These are phyloP conservation scores for Talaromyces albobiverticillius DNA, from an alignment of 2,329 filamentous ascomycete genomes.

Conservation along the genomic window DNA sequence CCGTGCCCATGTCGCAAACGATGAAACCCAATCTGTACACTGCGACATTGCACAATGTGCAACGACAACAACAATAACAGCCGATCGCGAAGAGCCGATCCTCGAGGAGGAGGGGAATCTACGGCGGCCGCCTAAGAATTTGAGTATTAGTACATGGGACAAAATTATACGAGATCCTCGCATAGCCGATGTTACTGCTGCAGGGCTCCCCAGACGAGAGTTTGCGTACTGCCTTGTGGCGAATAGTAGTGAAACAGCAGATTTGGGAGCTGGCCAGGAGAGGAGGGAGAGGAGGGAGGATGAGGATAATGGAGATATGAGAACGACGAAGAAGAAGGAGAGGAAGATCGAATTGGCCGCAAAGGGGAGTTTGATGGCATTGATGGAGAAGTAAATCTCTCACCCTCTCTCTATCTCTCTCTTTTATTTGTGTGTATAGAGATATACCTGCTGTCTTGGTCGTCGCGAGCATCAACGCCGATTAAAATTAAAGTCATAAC, in stretches of 20 bases:
- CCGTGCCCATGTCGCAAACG: background rate
- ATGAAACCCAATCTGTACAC: background rate
- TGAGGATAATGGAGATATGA: background rate
- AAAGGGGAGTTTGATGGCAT: slow-evolving; percentile 8
- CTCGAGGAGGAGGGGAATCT: background rate
- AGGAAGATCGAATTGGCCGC: background rate
- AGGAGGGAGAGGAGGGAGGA: background rate
- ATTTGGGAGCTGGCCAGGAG: too few species aligned
- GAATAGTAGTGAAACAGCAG: too few species aligned
- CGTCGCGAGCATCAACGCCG: background rate
- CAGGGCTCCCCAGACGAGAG: slow-evolving; percentile 1
- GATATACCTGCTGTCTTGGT: too few species aligned
- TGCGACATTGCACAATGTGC: background rate
- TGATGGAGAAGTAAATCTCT: background rate
- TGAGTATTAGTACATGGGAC: background rate
- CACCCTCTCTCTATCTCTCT: too few species aligned
- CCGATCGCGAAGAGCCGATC: background rate
- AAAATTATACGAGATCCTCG: slow-evolving; percentile 3
- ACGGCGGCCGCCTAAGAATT: too few species aligned
- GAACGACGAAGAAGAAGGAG: background rate
- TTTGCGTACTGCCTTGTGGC: slow-evolving; percentile 10
- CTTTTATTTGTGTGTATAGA: too few species aligned
- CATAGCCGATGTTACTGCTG: slow-evolving; percentile 4
- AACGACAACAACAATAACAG: background rate
- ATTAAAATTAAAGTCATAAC: background rate